Conservation (phyloP, 1,284 basidiomycete species). For the Lignosus rhinocerotis region DNA sequence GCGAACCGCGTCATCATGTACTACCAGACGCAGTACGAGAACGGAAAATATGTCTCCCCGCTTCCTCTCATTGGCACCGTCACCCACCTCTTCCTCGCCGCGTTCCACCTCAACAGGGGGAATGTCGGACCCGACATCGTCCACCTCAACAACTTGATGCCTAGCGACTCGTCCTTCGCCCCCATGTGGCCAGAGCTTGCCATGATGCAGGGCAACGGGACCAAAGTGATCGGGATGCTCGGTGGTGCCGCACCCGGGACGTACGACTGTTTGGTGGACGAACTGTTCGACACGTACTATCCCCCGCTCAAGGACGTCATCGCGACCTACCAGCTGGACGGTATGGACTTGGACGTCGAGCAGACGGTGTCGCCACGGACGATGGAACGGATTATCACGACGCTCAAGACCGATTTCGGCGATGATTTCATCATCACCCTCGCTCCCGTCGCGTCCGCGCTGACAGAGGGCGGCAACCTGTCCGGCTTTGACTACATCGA, state of each 20-base stretch:
- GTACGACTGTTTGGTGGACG: slow-evolving; percentile 11
- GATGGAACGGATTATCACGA: slow-evolving; percentile 7
- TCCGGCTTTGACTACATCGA: slow-evolving; percentile 17
- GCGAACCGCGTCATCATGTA: slow-evolving; percentile 16
- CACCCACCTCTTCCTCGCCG: slow-evolving; percentile 15
- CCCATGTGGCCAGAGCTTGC: slow-evolving; percentile 17
- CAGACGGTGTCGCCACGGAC: slow-evolving; percentile 10
- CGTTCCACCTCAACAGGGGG: slow-evolving; percentile 15
- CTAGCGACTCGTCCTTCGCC: slow-evolving; percentile 5
- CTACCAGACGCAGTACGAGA: slow-evolving; percentile 15
- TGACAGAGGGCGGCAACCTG: slow-evolving; percentile 17
- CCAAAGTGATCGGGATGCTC: slow-evolving; percentile 13
- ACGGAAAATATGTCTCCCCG: slow-evolving; percentile 10
- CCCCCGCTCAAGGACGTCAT: slow-evolving; percentile 11
- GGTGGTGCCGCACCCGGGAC: slow-evolving; percentile 13
- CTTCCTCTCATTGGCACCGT: slow-evolving; percentile 16
- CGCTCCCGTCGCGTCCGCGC: slow-evolving; percentile 15
- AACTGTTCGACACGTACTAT: slow-evolving; percentile 13
- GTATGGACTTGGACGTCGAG: slow-evolving; percentile 15
- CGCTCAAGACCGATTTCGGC: slow-evolving; percentile 12
- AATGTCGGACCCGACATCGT: slow-evolving; percentile 14
- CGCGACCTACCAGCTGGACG: slow-evolving; percentile 10
- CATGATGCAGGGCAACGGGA: slow-evolving; percentile 13
- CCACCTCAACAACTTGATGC: slow-evolving; percentile 10
- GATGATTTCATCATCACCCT: slow-evolving; percentile 16